A percentile compares a stretch with the other conserved stretches of the same genome.
phyloP scores from a whole-genome alignment of 2,329 filamentous ascomycete species.

The Coniochaeta hoffmannii region DNA sequence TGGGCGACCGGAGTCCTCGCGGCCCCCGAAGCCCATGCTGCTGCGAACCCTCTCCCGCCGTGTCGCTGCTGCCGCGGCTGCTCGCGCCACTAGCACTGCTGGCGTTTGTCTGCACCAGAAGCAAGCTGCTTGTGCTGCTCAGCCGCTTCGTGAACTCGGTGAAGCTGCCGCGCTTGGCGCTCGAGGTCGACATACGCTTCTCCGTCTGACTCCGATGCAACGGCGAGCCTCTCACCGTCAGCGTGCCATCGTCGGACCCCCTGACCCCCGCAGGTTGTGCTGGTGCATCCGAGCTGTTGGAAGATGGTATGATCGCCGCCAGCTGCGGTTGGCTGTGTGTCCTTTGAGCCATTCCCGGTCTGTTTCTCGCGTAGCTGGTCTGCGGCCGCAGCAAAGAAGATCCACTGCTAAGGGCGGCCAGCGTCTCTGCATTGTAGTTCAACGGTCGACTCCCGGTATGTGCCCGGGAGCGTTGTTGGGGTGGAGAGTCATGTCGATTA shows the following conservation, averaged over 20 bases:
- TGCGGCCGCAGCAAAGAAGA: conserved; percentile 38
- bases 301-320: conserved; percentile 15
- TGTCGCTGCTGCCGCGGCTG: conserved; percentile 40
- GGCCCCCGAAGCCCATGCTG: conserved; percentile 21
- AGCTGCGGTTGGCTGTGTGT: conserved; percentile 42
- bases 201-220: conserved; percentile 23
- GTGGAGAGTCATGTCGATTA: conserved; percentile 28
- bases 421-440: conserved; percentile 26
- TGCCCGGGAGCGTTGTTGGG: conserved; percentile 23
- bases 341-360: conserved; percentile 34
- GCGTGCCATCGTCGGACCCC: conserved; percentile 24
- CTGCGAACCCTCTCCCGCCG: conserved; percentile 20
- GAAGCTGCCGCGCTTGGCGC: conserved; percentile 52
- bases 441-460: conserved; percentile 20
- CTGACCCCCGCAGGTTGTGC: conserved; percentile 16
- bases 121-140: conserved; percentile 52
- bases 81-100: conserved; percentile 40
- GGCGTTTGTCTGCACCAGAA: conserved; percentile 51
- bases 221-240: conserved; percentile 8
- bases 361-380: conserved; percentile 42
- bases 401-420: conserved; percentile 21
- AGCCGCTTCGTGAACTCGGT: conserved; percentile 53
- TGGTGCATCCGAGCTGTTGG: conserved; percentile 14
- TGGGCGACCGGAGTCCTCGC: conserved; percentile 19
- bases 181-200: conserved; percentile 45